phyloP scores from a whole-genome alignment of 257 asterid species.

The Eucommia ulmoides region DNA sequence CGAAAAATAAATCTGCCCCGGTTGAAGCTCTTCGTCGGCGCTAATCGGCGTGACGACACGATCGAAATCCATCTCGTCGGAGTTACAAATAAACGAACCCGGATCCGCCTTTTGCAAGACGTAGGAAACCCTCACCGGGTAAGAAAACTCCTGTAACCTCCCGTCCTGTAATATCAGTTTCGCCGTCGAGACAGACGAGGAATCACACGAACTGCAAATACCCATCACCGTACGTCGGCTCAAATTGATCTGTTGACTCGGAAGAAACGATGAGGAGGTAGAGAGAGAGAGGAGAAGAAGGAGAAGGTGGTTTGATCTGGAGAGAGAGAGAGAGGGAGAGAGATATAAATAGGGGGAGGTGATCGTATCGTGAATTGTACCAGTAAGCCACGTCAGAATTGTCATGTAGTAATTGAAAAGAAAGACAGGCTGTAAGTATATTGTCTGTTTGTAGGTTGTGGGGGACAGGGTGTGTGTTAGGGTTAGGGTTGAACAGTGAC shows the following conservation, averaged over 20 bases:
- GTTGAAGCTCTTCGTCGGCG: conserved; percentile 72
- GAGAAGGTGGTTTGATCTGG: neutral
- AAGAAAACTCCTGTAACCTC: conserved; percentile 61
- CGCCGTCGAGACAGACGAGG: conserved; percentile 63
- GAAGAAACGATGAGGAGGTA: neutral
- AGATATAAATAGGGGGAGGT: conserved; percentile 10
- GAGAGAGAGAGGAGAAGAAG: neutral
- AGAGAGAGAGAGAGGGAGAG: neutral
- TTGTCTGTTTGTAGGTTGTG: no score
- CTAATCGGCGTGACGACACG: conserved; percentile 54
- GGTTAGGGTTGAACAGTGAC: no score
- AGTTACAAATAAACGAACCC: conserved; percentile 57
- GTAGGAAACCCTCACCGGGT: conserved; percentile 65
- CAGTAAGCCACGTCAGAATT: conserved; percentile 43
- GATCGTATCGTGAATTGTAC: conserved; percentile 31
- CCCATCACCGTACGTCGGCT: conserved; percentile 39
- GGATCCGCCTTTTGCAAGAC: conserved; percentile 66
- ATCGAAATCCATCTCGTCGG: conserved; percentile 90
- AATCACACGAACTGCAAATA: conserved; percentile 70
- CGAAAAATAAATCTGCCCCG: conserved; percentile 79
- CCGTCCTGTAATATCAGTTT: conserved; percentile 68
- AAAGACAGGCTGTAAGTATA: no score
- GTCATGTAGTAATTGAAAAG: conserved; percentile 3
- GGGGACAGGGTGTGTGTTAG: no score
- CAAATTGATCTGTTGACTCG: neutral